Percentiles rank a stretch among this genome's conserved stretches.
Evolutionary conservation across 345 rosid genomes (phyloP).

Genomic region (Ailanthus altissimus): DNA sequence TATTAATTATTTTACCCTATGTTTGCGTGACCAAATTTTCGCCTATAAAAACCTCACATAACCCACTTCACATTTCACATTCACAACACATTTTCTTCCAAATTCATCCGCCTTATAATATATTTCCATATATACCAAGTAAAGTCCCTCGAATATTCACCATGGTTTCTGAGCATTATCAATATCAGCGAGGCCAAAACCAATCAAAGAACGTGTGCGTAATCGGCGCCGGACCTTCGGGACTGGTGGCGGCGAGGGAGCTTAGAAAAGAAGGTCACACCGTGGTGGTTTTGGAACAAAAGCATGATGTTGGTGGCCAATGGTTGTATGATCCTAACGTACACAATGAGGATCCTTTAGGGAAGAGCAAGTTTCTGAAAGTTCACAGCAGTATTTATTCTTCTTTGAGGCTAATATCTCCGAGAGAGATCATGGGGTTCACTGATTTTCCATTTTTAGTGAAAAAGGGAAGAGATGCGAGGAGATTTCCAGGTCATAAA

Average conservation of each 20-base stretch:
- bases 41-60: conserved; percentile 3
- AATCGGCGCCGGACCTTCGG: conserved; percentile 96
- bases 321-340: conserved; percentile 74
- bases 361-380: conserved; percentile 40
- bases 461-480: conserved; percentile 71
- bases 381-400: conserved; percentile 89
- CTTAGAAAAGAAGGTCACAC: conserved; percentile 77
- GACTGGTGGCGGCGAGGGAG: conserved; percentile 87
- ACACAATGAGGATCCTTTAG: conserved; percentile 58
- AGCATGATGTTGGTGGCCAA: conserved; percentile 87
- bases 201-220: conserved; percentile 62
- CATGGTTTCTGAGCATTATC: conserved; percentile 46
- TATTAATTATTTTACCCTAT: neutral
- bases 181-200: neutral
- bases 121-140: too few species aligned
- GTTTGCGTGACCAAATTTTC: neutral
- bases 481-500: conserved; percentile 86
- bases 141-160: conserved; percentile 12
- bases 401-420: conserved; percentile 68
- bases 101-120: neutral
- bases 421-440: conserved; percentile 91
- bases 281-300: conserved; percentile 80
- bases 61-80: neutral
- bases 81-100: neutral
- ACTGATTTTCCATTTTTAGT: conserved; percentile 80